Evolutionary conservation across 805 yeast genomes (phyloP).

Genomic region (Candida nitratophila): DNA sequence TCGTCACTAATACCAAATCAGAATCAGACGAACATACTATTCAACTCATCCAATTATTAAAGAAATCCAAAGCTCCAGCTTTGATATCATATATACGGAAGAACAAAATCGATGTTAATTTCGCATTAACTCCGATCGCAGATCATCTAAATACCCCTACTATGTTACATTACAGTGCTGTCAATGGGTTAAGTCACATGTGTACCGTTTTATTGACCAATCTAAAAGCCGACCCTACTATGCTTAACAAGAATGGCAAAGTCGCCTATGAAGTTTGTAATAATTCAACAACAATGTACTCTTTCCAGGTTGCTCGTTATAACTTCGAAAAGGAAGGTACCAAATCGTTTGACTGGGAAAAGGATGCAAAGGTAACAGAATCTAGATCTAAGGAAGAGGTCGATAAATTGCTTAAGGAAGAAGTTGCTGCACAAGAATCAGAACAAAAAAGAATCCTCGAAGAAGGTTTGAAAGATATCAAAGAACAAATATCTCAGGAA

Average conservation of each 20-base stretch:
- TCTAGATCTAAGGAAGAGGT: constrained; percentile 53
- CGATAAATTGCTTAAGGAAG: constrained; percentile 30
- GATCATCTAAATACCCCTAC: constrained; percentile 60
- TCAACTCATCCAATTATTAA: constrained; percentile 54
- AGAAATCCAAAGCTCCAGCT: constrained; percentile 72
- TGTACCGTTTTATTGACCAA: constrained; percentile 54
- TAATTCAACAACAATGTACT: constrained; percentile 35
- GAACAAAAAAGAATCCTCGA: constrained; percentile 36
- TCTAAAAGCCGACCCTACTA: constrained; percentile 65
- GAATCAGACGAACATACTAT: constrained; percentile 44
- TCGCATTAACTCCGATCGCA: constrained; percentile 45
- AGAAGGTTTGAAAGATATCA: constrained; percentile 33
- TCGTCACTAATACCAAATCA: constrained; percentile 6
- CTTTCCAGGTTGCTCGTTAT: constrained; percentile 63
- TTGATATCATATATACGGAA: constrained; percentile 54
- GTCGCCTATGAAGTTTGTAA: constrained; percentile 64
- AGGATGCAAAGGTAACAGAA: constrained; percentile 52
- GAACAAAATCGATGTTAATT: constrained; percentile 47
- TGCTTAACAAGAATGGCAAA: constrained; percentile 44
- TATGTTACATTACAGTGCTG: constrained; percentile 69
- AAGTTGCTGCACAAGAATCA: constrained; percentile 27
- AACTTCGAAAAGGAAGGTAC: constrained; percentile 55
- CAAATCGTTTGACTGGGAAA: constrained; percentile 54
- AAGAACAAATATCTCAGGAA: constrained; percentile 30
- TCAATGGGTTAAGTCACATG: constrained; percentile 60